Percentiles rank a stretch among this genome's conserved stretches.
Evolutionary conservation across 2,329 filamentous ascomycete genomes (phyloP).

Genomic region (Cytospora paraplurivora): DNA sequence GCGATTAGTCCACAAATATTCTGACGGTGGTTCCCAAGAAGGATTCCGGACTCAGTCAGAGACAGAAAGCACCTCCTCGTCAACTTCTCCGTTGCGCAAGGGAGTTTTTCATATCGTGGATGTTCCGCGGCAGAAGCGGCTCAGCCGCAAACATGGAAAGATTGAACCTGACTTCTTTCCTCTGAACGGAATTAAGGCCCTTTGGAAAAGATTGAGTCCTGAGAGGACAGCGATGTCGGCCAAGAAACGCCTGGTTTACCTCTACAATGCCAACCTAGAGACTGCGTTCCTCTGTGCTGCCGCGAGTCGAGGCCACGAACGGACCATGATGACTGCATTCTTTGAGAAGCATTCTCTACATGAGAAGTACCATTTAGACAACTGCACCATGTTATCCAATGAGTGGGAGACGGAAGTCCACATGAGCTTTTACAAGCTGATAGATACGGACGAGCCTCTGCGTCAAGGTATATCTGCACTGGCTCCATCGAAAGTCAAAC

Average conservation of each 20-base stretch:
- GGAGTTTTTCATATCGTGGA: neutral
- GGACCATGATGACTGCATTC: constrained; percentile 27
- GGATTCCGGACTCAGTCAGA: neutral
- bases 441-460: neutral
- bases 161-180: too few relatives aligned
- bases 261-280: neutral
- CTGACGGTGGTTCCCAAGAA: neutral
- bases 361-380: constrained; percentile 33
- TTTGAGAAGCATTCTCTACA: constrained; percentile 31
- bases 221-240: neutral
- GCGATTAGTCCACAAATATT: too few relatives aligned
- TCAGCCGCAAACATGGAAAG: neutral
- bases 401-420: constrained; percentile 38
- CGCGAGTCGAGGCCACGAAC: neutral
- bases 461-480: neutral
- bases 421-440: constrained; percentile 32
- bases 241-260: constrained; percentile 2
- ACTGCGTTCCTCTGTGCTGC: constrained; percentile 4
- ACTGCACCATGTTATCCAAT: constrained; percentile 32
- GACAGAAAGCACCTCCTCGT: neutral
- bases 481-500: neutral
- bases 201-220: neutral
- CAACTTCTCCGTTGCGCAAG: neutral
- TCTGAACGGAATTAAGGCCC: too few relatives aligned
- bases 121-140: neutral